phyloP scores from a whole-genome alignment of 148 eudicot genomes.

The Cornus suecica region DNA sequence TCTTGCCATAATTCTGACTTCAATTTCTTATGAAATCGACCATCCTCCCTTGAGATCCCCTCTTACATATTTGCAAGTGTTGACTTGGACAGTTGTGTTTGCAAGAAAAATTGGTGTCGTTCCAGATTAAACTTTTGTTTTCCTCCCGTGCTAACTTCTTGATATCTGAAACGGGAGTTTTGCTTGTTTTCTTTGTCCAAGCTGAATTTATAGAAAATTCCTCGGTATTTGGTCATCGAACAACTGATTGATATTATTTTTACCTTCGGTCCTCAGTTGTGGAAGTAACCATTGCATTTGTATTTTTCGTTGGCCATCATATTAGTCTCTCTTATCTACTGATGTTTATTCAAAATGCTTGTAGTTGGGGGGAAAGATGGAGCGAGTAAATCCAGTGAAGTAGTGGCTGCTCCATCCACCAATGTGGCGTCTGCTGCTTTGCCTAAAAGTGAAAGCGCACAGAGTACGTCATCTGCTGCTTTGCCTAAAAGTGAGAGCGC shows the following conservation, averaged over 20 bases:
- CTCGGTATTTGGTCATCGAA: not conserved
- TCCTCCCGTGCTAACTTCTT: not conserved
- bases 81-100: no score
- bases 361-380: conserved; percentile 41
- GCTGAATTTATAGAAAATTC: not conserved
- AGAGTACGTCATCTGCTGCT: not conserved
- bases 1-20: not conserved
- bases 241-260: not conserved
- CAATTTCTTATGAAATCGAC: not conserved
- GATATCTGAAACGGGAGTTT: not conserved
- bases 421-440: conserved; percentile 15
- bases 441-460: conserved; percentile 20
- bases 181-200: not conserved
- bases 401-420: conserved; percentile 17
- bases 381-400: conserved; percentile 19
- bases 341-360: not conserved
- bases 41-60: not conserved
- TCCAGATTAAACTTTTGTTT: not conserved
- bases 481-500: conserved; percentile 6
- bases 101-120: not conserved
- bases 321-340: not conserved
- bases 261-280: not conserved
- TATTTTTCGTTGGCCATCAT: not conserved
- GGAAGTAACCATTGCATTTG: no score
- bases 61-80: no score